Base-by-base conservation (phyloP, 495 filamentous ascomycete species). In the Aspergillus indologenus region DNA sequence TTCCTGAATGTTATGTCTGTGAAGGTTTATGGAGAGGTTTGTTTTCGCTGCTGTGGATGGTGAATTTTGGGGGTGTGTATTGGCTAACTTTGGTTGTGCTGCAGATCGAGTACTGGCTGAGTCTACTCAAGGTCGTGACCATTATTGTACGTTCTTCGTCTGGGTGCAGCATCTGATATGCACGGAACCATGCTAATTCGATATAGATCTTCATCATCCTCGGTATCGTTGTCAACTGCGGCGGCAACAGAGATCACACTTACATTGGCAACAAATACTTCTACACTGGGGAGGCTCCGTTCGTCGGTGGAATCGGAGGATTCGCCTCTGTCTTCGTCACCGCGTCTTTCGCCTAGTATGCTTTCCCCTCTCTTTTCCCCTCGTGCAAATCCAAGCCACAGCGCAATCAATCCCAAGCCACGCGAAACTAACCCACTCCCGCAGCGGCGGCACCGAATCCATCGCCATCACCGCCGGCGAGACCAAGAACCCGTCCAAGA, bases 401-500 rank as follows among this genome's bases (percentile, higher is more conserved):
- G n/a, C n/a, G n/a, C n/a, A n/a, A n/a, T 15, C 46, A 20, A 21
- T 14, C 20, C 12, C 14, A 21, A 14, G 3, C 46, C 20, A 22
- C n/a, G 12, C 20, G n/a, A 5, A 29, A 24, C 47, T 24, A 50
- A n/a, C 26, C 23, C 0, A 31, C 14, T 18, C 23, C 22, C n/a
- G n/a, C 57, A 77, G 71, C 60, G 81, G 80, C 26, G 81, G 81
- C 26, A 83, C 81, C 18, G 81, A 84, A 61, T 80, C 78, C 18
- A 82, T 84, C 57, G 81, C 81, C 45, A 77, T 83, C 47, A 82
- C 81, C 1, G 81, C 81, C 2, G 81, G 81, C 8, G 81, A 79
- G 60, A 82, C 79, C 22, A 78, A 78, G 50, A 67, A 80, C 59
- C 79, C 79, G 0, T 68, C 77, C 12, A 71, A 74, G 56, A 79